Percentiles rank a stretch among this genome's conserved stretches.
These are phyloP conservation scores for Phytophthora quininea DNA, from an alignment of 352 stramenopile genomes.

Conservation along the genomic window DNA sequence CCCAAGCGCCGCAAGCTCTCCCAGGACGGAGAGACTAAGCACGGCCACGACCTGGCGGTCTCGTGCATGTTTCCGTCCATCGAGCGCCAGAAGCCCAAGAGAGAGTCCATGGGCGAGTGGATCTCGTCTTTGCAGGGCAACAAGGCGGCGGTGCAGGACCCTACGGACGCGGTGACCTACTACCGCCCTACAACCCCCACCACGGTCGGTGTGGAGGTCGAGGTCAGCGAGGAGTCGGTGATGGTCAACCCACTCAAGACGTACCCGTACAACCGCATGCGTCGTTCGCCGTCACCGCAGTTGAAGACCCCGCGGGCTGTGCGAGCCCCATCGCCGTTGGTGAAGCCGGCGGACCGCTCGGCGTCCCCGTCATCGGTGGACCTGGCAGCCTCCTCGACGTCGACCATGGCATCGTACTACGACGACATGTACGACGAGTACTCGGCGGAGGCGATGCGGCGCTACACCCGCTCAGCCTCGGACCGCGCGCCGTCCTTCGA, in stretches of 20 bases:
- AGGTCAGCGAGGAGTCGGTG: constrained; percentile 26
- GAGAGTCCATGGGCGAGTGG: constrained; percentile 35
- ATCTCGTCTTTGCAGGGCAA: constrained; percentile 34
- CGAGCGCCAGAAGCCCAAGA: constrained; percentile 33
- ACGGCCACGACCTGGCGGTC: constrained; percentile 6
- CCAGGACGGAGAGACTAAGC: constrained; percentile 24
- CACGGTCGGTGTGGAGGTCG: constrained; percentile 24
- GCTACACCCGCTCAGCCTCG: constrained; percentile 44
- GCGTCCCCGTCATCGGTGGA: constrained; percentile 45
- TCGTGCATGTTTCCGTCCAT: constrained; percentile 41
- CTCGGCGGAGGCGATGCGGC: constrained; percentile 28
- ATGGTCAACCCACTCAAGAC: constrained; percentile 36
- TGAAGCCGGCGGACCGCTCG: constrained; percentile 40
- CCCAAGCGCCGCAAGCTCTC: constrained; percentile 57
- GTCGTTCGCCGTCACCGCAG: constrained; percentile 29
- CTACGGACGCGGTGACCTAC: constrained; percentile 21
- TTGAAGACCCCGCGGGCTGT: constrained; percentile 25
- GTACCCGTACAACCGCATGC: constrained; percentile 26
- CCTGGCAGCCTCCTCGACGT: constrained; percentile 70
- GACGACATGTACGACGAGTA: constrained; percentile 70
- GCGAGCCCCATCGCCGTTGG: constrained; percentile 37
- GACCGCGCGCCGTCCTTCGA: constrained; percentile 46
- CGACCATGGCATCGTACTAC: constrained; percentile 68
- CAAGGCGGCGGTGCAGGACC: constrained; percentile 11
- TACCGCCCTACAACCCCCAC: constrained; percentile 29